phyloP scores from a whole-genome alignment of 2,329 filamentous ascomycete genomes.

The Colletotrichum sp. region DNA sequence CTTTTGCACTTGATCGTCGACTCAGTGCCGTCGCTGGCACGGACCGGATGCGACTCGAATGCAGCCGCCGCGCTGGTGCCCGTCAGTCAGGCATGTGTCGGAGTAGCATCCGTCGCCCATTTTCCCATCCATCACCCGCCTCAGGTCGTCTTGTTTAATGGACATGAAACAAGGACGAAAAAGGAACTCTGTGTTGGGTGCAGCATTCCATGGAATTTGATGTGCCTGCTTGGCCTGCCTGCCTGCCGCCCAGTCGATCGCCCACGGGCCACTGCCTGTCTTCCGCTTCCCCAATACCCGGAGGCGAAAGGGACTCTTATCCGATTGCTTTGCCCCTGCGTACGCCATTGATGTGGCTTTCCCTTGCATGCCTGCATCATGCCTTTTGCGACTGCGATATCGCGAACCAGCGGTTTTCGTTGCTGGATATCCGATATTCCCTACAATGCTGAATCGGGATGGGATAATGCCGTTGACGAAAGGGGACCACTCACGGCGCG shows the following conservation, averaged over 20 bases:
- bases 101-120: neutral
- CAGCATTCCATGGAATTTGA: neutral
- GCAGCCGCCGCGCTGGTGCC: conserved; percentile 2
- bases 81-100: neutral
- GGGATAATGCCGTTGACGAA: neutral
- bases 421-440: neutral
- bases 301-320: neutral
- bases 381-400: neutral
- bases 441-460: neutral
- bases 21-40: conserved; percentile 9
- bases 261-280: neutral
- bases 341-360: neutral
- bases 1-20: conserved; percentile 12
- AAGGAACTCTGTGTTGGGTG: neutral
- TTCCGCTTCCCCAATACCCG: neutral
- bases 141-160: conserved; percentile 3
- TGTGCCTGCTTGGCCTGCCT: neutral
- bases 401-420: neutral
- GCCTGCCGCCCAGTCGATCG: neutral
- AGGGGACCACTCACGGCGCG: conserved; percentile 6
- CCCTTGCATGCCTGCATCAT: neutral
- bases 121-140: neutral
- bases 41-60: conserved; percentile 8
- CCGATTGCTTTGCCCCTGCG: neutral
- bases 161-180: conserved; percentile 3